phyloP scores from a whole-genome alignment of 192 early-diverging fungal genomes.

The Coemansia biformis region DNA sequence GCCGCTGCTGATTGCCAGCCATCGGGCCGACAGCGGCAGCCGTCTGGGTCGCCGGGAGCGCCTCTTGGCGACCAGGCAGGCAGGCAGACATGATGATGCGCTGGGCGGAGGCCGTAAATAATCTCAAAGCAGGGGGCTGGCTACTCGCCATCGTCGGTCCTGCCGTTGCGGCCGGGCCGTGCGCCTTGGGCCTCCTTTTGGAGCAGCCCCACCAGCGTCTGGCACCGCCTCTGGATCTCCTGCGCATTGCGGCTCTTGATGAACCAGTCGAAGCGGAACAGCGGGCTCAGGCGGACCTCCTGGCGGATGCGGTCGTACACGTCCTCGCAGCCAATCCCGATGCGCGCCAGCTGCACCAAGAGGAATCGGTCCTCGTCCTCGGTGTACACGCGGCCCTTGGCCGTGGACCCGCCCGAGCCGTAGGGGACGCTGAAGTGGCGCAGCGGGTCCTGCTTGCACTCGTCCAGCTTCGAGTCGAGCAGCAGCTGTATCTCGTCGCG shows the following conservation, averaged over 20 bases:
- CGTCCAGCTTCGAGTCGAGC: constrained; percentile 67
- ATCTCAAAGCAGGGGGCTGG: no score
- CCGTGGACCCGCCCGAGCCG: constrained; percentile 59
- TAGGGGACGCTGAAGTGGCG: constrained; percentile 89
- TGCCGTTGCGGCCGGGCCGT: no score
- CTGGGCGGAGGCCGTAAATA: no score
- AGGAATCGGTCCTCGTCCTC: constrained; percentile 98
- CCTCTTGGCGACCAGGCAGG: no score
- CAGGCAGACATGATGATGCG: no score
- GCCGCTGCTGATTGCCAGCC: no score
- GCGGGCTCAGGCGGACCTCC: constrained; percentile 71
- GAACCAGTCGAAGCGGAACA: constrained; percentile 98
- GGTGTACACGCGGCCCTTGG: constrained; percentile 79
- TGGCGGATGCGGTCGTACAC: constrained; percentile 89
- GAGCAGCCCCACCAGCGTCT: constrained; percentile 64
- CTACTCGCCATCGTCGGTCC: no score
- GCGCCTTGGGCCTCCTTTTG: constrained; percentile 46
- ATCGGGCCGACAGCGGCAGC: no score
- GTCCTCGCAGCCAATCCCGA: constrained; percentile 86
- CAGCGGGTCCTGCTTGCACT: constrained; percentile 68
- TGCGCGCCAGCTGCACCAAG: constrained; percentile 80
- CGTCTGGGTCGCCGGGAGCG: no score
- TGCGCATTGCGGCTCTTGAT: constrained; percentile 87
- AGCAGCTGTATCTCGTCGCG: constrained; percentile 79
- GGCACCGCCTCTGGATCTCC: constrained; percentile 79